Evolutionary conservation across 352 stramenopile species (phyloP), one percentile per base, ranked within the genome.

Genomic region (Pythium periplocum): DNA sequence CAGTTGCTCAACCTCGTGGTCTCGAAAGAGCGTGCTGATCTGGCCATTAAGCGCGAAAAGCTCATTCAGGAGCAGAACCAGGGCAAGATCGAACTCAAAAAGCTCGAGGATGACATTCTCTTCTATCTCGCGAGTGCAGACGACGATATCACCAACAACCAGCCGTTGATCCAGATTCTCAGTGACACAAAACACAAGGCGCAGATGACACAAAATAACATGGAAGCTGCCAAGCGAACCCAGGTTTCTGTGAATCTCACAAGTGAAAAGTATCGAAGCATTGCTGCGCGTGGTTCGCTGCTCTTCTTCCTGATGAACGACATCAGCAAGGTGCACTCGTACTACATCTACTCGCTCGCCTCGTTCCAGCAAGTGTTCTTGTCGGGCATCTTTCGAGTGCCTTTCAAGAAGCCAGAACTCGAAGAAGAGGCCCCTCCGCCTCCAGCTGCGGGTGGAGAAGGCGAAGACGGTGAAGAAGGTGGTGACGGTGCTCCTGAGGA

Each of bases 231-330:
- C 37, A 96, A 96, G 70, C 78, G 89, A 51, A 98, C 93, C 4
- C 92, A 98, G 62, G 80, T 92, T 40, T 91, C 72, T 6, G 97
- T 98, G 42, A 92, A 95, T 41, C 68, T 97, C 47, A 98, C 93
- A 38, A 97, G 85, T 61, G 91, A 98, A 66, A 98, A 98, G 64
- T 98, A 98, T 60, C 84, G 95, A 6, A 88, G 86, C 37, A 97
- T 98, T 50, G 95, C 95, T 5, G 94, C 93, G 6, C 78, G 95
- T 45, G 91, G 89, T 7, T 96, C 90, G 4, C 61, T 98, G 55
- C 73, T 98, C 3, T 98, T 98, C 76, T 98, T 98, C 82, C 65
- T 98, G 34, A 98, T 98, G 92, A 98, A 97, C 67, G 88, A 98
- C 52, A 93, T 98, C 57, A 90, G 86, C 64, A 98, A 98, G 70